These are phyloP conservation scores for Aspergillus wentii DNA, from an alignment of 495 filamentous ascomycete species.

Conservation along the genomic window DNA sequence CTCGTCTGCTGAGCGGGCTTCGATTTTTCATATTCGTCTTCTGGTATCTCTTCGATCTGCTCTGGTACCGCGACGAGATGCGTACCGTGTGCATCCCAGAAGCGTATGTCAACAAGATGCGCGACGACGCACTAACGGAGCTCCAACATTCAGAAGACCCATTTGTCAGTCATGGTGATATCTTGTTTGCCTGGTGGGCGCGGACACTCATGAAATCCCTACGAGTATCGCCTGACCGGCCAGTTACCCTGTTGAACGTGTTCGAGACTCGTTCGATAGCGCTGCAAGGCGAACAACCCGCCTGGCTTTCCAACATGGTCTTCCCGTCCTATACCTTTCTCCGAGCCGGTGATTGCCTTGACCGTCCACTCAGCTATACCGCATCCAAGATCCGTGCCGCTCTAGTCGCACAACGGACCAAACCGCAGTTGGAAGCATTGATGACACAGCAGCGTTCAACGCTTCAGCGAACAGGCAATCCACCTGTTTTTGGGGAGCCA, in stretches of 20 bases:
- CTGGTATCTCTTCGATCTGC: slow-evolving; percentile 23
- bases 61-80: slow-evolving; percentile 25
- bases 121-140: slow-evolving; percentile 9
- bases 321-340: slow-evolving; percentile 21
- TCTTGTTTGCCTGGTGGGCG: slow-evolving; percentile 20
- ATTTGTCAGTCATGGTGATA: slow-evolving; percentile 26
- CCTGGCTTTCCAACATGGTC: slow-evolving; percentile 9
- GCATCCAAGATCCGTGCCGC: slow-evolving; percentile 25
- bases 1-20: slow-evolving; percentile 18
- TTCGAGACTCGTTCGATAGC: slow-evolving; percentile 13
- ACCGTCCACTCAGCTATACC: slow-evolving; percentile 22
- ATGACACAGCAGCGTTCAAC: slow-evolving; percentile 5
- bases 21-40: slow-evolving; percentile 22
- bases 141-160: slow-evolving; percentile 7
- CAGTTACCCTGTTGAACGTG: slow-evolving; percentile 16
- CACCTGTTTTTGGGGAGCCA: slow-evolving; percentile 13
- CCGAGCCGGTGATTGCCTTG: slow-evolving; percentile 16
- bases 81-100: slow-evolving; percentile 18
- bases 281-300: slow-evolving; percentile 10
- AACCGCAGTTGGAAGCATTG: slow-evolving; percentile 5
- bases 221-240: slow-evolving; percentile 3
- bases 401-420: slow-evolving; percentile 21
- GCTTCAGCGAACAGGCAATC: slow-evolving; percentile 7
- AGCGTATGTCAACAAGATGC: slow-evolving; percentile 9
- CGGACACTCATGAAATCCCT: slow-evolving; percentile 13